A percentile compares a stretch with the other conserved stretches of the same genome.
Evolutionary conservation across 2,329 filamentous ascomycete species (phyloP).

Genomic region (Trichoderma harzianum): DNA sequence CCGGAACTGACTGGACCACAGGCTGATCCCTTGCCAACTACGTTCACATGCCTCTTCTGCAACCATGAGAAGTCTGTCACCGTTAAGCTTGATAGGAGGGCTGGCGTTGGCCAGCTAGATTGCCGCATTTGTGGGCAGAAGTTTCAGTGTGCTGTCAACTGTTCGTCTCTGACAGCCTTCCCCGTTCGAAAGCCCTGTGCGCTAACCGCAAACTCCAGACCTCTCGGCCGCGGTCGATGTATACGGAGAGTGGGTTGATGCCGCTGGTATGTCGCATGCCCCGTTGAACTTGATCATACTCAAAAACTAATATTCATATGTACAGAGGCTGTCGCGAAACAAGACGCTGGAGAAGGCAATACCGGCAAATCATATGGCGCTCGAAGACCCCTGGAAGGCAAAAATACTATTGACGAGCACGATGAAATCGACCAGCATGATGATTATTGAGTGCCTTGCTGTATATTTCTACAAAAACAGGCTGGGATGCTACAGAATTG

Average conservation of each 20-base stretch:
- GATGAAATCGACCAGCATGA: constrained; percentile 56
- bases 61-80: constrained; percentile 93
- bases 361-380: constrained; percentile 26
- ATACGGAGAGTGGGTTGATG: constrained; percentile 97
- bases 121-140: constrained; percentile 93
- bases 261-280: constrained; percentile 50
- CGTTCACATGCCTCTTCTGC: constrained; percentile 97
- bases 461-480: constrained; percentile 2
- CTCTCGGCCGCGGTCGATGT: constrained; percentile 90
- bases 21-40: constrained; percentile 70
- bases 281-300: not conserved
- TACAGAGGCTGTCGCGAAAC: constrained; percentile 50
- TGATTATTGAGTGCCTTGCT: constrained; percentile 45
- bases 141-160: constrained; percentile 91
- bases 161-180: constrained; percentile 47
- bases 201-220: constrained; percentile 49
- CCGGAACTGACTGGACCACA: not conserved
- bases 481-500: constrained; percentile 1
- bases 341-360: constrained; percentile 33
- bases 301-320: constrained; percentile 20
- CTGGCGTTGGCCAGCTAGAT: constrained; percentile 75
- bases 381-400: constrained; percentile 23
- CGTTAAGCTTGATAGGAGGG: constrained; percentile 92
- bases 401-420: constrained; percentile 37
- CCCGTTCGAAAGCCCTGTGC: constrained; percentile 15